phyloP scores from a whole-genome alignment of 2,329 filamentous ascomycete species.

The Cryphonectria nitschkei region DNA sequence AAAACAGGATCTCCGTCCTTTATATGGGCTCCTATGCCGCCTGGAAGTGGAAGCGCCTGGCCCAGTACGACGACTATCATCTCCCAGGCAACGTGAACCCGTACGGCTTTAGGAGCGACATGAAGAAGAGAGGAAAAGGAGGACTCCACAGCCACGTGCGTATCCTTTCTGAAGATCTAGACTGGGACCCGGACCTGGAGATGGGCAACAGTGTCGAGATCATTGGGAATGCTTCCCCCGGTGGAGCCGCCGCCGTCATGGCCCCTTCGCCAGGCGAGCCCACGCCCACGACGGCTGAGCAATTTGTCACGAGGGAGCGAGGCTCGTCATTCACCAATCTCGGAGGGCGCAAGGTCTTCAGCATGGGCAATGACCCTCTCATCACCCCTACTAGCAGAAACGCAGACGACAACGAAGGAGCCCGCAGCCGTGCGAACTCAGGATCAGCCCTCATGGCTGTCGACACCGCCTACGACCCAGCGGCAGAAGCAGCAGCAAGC shows the following conservation, averaged over 20 bases:
- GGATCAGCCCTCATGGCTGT: constrained; percentile 24
- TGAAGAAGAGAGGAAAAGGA: constrained; percentile 17
- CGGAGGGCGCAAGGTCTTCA: constrained; percentile 24
- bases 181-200: constrained; percentile 31
- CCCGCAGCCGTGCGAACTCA: constrained; percentile 22
- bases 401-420: not conserved
- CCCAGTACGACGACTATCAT: constrained; percentile 54
- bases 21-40: constrained; percentile 51
- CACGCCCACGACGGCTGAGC: constrained; percentile 14
- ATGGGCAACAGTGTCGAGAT: constrained; percentile 34
- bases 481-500: not conserved
- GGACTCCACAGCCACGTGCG: constrained; percentile 10
- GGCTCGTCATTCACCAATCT: constrained; percentile 26
- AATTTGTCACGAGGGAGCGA: not conserved
- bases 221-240: constrained; percentile 26
- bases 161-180: constrained; percentile 29
- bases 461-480: constrained; percentile 22
- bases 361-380: constrained; percentile 17
- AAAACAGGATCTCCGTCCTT: constrained; percentile 46
- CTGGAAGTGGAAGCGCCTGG: constrained; percentile 51
- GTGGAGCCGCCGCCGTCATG: constrained; percentile 4
- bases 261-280: constrained; percentile 20
- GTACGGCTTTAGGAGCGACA: constrained; percentile 46
- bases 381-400: not conserved
- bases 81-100: constrained; percentile 53